A percentile compares a stretch with the other conserved stretches of the same genome.
Evolutionary conservation across 2,329 filamentous ascomycete genomes (phyloP).

Genomic region (Microsporum audouinii): DNA sequence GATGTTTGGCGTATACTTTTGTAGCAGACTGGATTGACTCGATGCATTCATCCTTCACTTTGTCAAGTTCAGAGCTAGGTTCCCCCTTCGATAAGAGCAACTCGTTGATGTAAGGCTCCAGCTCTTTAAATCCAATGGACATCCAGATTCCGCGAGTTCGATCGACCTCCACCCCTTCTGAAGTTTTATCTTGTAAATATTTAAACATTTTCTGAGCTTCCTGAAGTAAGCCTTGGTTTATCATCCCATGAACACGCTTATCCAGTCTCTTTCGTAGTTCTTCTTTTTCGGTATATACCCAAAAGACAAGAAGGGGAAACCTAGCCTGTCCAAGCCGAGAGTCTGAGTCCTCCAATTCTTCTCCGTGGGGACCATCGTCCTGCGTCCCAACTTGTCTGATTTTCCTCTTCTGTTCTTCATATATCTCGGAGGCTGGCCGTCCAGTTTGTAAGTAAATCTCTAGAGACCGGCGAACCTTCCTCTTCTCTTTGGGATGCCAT

Average conservation of each 20-base stretch:
- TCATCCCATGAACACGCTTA: constrained; percentile 71
- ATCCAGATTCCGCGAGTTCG: constrained; percentile 82
- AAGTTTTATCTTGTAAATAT: constrained; percentile 36
- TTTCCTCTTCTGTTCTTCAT: constrained; percentile 56
- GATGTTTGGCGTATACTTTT: constrained; percentile 73
- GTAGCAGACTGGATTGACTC: constrained; percentile 74
- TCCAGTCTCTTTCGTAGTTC: constrained; percentile 60
- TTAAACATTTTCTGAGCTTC: constrained; percentile 48
- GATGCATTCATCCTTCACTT: constrained; percentile 49
- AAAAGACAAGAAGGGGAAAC: constrained; percentile 61
- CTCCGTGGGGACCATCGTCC: constrained; percentile 13
- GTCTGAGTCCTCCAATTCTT: neutral
- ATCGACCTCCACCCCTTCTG: constrained; percentile 50
- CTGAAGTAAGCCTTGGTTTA: constrained; percentile 51
- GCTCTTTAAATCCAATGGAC: constrained; percentile 91
- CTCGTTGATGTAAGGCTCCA: constrained; percentile 57
- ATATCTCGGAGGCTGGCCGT: constrained; percentile 70
- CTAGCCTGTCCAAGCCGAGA: constrained; percentile 29
- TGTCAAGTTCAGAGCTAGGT: constrained; percentile 37
- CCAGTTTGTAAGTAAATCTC: constrained; percentile 83
- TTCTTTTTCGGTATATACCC: constrained; percentile 68
- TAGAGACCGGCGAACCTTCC: constrained; percentile 80
- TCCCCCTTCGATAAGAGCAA: constrained; percentile 19
- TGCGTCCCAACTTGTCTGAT: constrained; percentile 9
- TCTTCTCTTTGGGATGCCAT: constrained; percentile 88